Percentiles rank a stretch among this genome's conserved stretches.
Evolutionary conservation across 495 filamentous ascomycete genomes (phyloP).

Genomic region (Podospora pseudocomata): DNA sequence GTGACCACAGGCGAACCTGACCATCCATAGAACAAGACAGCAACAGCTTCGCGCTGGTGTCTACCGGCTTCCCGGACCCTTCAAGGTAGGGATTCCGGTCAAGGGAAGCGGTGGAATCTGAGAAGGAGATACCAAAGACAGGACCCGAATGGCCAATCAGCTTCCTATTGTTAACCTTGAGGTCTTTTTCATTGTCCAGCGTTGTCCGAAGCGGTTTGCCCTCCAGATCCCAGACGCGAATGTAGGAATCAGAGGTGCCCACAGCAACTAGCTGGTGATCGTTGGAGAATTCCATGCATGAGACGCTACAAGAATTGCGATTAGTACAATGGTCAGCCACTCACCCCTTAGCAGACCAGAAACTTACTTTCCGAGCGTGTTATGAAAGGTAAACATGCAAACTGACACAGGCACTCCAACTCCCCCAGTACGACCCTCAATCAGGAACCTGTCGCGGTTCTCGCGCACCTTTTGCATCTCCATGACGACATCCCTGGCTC

Average conservation of each 20-base stretch:
- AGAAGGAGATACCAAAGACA: conserved; percentile 86
- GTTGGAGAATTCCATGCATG: conserved; percentile 88
- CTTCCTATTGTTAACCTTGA: conserved; percentile 60
- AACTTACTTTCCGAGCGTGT: conserved; percentile 80
- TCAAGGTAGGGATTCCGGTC: conserved; percentile 41
- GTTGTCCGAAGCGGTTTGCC: conserved; percentile 62
- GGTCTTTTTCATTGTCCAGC: conserved; percentile 37
- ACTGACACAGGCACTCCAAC: conserved; percentile 76
- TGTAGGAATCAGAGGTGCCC: conserved; percentile 89
- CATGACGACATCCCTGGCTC: conserved; percentile 82
- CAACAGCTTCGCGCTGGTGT: conserved; percentile 66
- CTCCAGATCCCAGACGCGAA: conserved; percentile 86
- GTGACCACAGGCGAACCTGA: conserved; percentile 84
- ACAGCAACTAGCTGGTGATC: conserved; percentile 80
- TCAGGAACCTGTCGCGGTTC: conserved; percentile 81
- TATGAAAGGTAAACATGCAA: conserved; percentile 97
- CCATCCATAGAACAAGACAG: conserved; percentile 86
- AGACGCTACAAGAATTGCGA: conserved; percentile 56
- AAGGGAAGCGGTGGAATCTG: conserved; percentile 62
- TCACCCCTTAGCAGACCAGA: neutral
- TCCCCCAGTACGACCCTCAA: conserved; percentile 75
- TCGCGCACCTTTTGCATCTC: conserved; percentile 95
- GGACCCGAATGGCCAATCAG: conserved; percentile 89
- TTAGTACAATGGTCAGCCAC: neutral
- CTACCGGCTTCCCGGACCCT: conserved; percentile 46